Evolutionary conservation across 495 filamentous ascomycete species (phyloP).

Genomic region (Aspergillus ostianus): DNA sequence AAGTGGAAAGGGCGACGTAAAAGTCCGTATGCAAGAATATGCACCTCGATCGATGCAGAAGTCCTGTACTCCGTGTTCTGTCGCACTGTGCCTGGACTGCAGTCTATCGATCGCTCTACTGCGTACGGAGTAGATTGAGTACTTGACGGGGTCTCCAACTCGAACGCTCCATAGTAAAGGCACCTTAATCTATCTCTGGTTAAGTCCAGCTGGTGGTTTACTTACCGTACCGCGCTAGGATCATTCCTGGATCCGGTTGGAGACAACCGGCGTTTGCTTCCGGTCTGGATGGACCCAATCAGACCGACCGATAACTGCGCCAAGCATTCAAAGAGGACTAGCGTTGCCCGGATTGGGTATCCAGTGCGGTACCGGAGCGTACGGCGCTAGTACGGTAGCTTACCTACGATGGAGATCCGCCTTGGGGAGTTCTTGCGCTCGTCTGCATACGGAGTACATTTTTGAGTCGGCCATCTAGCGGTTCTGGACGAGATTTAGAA

Average conservation of each 20-base stretch:
- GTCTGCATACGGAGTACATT: too few species aligned
- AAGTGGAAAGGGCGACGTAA: too few species aligned
- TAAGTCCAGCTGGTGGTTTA: too few species aligned
- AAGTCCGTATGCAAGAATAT: too few species aligned
- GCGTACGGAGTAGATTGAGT: too few species aligned
- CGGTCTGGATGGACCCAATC: constrained; percentile 9
- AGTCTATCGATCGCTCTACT: too few species aligned
- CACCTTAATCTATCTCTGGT: too few species aligned
- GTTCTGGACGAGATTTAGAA: too few species aligned
- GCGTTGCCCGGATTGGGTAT: background rate
- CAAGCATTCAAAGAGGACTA: constrained; percentile 20
- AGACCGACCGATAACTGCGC: constrained; percentile 20
- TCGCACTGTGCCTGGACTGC: too few species aligned
- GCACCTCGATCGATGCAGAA: too few species aligned
- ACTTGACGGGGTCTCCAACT: background rate
- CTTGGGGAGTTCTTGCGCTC: background rate
- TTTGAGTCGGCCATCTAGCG: too few species aligned
- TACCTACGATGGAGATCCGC: background rate
- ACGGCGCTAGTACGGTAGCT: background rate
- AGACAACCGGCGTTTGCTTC: constrained; percentile 1
- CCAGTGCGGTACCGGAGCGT: background rate
- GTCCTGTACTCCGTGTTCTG: too few species aligned
- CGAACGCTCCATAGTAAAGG: background rate
- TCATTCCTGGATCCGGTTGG: background rate
- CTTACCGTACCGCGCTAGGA: background rate